Percentiles rank a stretch among this genome's conserved stretches.
Conservation (phyloP, 805 yeast species). For the Suhomyces sp. region DNA sequence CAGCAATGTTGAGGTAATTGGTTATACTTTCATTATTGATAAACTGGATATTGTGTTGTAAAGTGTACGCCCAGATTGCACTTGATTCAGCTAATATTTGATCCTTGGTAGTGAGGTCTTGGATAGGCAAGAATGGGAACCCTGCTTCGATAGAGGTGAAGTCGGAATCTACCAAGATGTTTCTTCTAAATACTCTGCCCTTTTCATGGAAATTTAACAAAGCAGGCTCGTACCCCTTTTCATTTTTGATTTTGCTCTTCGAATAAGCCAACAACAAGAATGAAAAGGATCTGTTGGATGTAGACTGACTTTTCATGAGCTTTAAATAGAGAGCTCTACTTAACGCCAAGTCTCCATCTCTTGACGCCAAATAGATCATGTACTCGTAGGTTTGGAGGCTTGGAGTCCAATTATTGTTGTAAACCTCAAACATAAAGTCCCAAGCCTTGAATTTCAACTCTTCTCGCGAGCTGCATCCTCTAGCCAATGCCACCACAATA, state of each 20-base stretch:
- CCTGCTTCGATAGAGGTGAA: slow-evolving; percentile 18
- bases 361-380: slow-evolving; percentile 73
- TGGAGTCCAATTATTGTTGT: slow-evolving; percentile 43
- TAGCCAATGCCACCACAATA: slow-evolving; percentile 54
- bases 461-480: slow-evolving; percentile 59
- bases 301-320: slow-evolving; percentile 34
- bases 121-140: slow-evolving; percentile 72
- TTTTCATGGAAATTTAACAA: slow-evolving; percentile 40
- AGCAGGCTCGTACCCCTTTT: slow-evolving; percentile 21
- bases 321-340: slow-evolving; percentile 64
- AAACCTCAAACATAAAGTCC: slow-evolving; percentile 69
- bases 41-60: slow-evolving; percentile 41
- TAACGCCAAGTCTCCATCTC: slow-evolving; percentile 72
- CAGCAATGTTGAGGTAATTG: slow-evolving; percentile 50
- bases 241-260: slow-evolving; percentile 24
- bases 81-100: slow-evolving; percentile 68
- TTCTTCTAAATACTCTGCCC: slow-evolving; percentile 47
- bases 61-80: slow-evolving; percentile 66
- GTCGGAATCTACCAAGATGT: slow-evolving; percentile 42
- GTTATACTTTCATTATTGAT: slow-evolving; percentile 45
- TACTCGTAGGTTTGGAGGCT: slow-evolving; percentile 54
- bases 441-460: slow-evolving; percentile 61
- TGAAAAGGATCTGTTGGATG: slow-evolving; percentile 40
- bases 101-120: slow-evolving; percentile 33
- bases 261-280: slow-evolving; percentile 51